Base-by-base conservation (phyloP, 1,284 basidiomycete genomes). In the Phellinidium pouzarii region DNA sequence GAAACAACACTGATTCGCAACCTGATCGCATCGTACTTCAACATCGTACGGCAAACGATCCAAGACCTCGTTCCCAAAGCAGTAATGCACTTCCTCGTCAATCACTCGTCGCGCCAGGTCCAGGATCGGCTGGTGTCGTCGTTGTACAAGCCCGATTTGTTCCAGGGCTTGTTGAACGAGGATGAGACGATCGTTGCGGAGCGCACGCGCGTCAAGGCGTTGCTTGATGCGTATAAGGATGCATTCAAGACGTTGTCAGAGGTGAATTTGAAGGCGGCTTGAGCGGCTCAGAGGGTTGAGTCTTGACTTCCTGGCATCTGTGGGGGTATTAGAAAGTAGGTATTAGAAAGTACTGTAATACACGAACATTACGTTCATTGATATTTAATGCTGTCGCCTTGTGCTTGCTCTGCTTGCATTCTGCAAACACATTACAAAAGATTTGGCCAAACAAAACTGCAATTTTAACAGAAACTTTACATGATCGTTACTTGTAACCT, bases 31-130 rank as follows among this genome's bases (percentile, higher is more conserved):
- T 93, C 91, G 12, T 99, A 99, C 76, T 99, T 99, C 72, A 78
- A 79, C 59, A 99, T 99, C 67, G 90, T 96, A 19, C 85, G 96
- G 31, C 93, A 97, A 68, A 91, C 87, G 62, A 98, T 99, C 60
- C 92, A 98, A 65, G 96, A 99, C 68, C 78, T 98, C 57, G 83
- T 99, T 17, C 96, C 96, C 34, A 99, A 99, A 71, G 91, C 93
- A 17, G 86, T 94, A 71, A 94, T 94, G 91, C 92, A 94, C 71
- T 80, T 94, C 63, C 78, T 97, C 59, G 95, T 99, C 65, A 99
- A 97, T 72, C 82, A 92, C 66, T 94, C 93, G n/a, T 86, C 91
- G 44, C 91, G 97, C 65, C 87, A 91, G 23, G 92, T 99, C 34
- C 96, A 99, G 73, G 96, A 97, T 68, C 80, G 95, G 20, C 77